Base-by-base conservation (phyloP, 441 rosid genomes). In the Daphne laureola region DNA sequence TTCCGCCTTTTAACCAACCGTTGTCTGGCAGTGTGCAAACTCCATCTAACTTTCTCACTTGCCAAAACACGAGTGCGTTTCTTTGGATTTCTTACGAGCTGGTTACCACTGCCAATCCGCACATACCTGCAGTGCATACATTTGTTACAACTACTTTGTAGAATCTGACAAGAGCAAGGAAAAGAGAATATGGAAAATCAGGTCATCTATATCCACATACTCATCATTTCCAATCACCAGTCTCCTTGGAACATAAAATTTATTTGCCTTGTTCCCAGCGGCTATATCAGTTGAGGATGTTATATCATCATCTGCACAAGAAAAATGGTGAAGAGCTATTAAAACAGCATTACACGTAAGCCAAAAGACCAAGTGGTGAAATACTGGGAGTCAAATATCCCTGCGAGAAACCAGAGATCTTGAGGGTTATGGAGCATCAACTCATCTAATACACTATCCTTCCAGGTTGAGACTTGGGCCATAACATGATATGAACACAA, bases 11-110 rank as follows among this genome's bases (percentile, higher is more conserved):
- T 93, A 59, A 92, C 90, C 78, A 80, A 70, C 65, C 93, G 84
- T 55, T 79, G 77, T 73, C 99, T 79, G 16, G 80, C 95, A 65
- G 95, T 85, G 68, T 87, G 97, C 84, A 90, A 80, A 70, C 99
- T 90, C 99, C 97, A 93, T 52, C 93, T 74, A 63, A 93, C 90
- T 74, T 90, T 93, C 71, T 90, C 97, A 82, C 83, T 93, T 41
- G 99, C 99, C 73, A 93, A 76, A 63, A 75, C 77, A 46, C 96
- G 95, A 63, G 78, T 81, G 62, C 97, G 78, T 71, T 77, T 93
- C 84, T 93, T 93, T 53, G 97, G 97, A 78, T 93, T 82, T 71
- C 99, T 80, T 69, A 93, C 72, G 53, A 93, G 97, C 76, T 93
- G 89, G 72, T 87, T 93, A 50, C 98, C 98, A 61, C 82, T 93